phyloP scores from a whole-genome alignment of 2,329 filamentous ascomycete species.

The Aspergillus uvarum region DNA sequence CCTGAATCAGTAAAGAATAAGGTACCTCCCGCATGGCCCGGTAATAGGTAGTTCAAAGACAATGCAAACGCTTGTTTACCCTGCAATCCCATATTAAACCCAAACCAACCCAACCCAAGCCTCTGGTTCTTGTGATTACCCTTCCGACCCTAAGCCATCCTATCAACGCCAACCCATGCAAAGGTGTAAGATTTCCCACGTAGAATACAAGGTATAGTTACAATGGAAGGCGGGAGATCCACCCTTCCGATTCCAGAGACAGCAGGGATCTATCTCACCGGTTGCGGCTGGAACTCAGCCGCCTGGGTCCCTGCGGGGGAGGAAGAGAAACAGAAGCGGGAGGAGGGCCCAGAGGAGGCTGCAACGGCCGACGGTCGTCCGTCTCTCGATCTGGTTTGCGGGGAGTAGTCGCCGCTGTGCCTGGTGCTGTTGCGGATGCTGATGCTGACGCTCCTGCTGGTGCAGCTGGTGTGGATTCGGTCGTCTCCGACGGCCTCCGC shows the following conservation, averaged over 20 bases:
- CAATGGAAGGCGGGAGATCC: background rate
- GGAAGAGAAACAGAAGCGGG: background rate
- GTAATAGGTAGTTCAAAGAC: no score
- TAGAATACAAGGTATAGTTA: background rate
- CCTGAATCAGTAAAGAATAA: no score
- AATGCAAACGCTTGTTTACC: no score
- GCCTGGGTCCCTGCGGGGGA: slow-evolving; percentile 5
- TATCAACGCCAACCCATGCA: background rate
- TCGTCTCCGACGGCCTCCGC: slow-evolving; percentile 15
- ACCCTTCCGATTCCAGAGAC: background rate
- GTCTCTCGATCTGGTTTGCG: slow-evolving; percentile 21
- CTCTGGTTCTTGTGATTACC: background rate
- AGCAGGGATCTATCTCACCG: no score
- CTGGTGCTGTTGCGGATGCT: slow-evolving; percentile 20
- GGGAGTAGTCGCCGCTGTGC: background rate
- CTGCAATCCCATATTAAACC: no score
- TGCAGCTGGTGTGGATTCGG: slow-evolving; percentile 9
- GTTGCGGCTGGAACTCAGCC: slow-evolving; percentile 17
- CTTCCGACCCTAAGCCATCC: background rate
- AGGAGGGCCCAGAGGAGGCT: background rate
- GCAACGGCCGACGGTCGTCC: slow-evolving; percentile 21
- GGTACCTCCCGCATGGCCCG: no score
- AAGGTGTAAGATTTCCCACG: background rate
- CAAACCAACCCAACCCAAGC: background rate
- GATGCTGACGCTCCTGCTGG: no score